A percentile compares a stretch with the other conserved stretches of the same genome.
These are phyloP conservation scores for Neurospora sp. DNA, from an alignment of 495 filamentous ascomycete species.

Conservation along the genomic window DNA sequence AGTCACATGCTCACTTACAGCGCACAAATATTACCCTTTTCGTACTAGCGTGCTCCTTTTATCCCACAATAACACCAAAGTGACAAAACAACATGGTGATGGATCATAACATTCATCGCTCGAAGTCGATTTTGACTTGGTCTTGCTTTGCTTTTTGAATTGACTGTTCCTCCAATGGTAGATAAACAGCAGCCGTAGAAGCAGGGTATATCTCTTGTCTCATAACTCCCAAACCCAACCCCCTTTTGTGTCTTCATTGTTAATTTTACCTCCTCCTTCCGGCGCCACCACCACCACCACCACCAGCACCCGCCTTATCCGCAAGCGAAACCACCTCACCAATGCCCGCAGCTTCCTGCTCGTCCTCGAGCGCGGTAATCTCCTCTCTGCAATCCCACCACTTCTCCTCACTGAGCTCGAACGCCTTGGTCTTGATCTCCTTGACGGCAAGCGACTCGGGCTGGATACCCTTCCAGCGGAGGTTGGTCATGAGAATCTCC, in stretches of 20 bases:
- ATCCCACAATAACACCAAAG: not conserved
- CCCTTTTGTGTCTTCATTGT: not conserved
- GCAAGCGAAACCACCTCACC: constrained; percentile 84
- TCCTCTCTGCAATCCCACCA: constrained; percentile 99
- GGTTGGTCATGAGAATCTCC: constrained; percentile 59
- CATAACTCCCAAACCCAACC: not conserved
- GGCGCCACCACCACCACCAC: constrained; percentile 32
- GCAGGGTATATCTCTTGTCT: not conserved
- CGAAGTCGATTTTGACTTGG: not conserved
- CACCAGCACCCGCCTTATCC: constrained; percentile 50
- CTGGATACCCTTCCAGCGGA: constrained; percentile 48
- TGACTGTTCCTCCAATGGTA: not conserved
- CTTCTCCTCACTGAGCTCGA: constrained; percentile 81
- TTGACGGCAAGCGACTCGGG: constrained; percentile 64
- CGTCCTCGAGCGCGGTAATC: constrained; percentile 84
- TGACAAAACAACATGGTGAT: not conserved
- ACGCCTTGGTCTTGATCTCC: constrained; percentile 82
- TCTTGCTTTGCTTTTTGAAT: not conserved
- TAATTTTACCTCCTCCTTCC: constrained; percentile 20
- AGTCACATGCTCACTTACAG: not conserved
- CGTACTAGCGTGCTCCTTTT: not conserved
- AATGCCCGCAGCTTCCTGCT: constrained; percentile 92
- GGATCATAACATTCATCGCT: not conserved
- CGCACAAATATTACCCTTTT: not conserved
- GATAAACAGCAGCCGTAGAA: not conserved